phyloP scores from a whole-genome alignment of 2,329 filamentous ascomycete species.

The Paramyrothecium sp. region DNA sequence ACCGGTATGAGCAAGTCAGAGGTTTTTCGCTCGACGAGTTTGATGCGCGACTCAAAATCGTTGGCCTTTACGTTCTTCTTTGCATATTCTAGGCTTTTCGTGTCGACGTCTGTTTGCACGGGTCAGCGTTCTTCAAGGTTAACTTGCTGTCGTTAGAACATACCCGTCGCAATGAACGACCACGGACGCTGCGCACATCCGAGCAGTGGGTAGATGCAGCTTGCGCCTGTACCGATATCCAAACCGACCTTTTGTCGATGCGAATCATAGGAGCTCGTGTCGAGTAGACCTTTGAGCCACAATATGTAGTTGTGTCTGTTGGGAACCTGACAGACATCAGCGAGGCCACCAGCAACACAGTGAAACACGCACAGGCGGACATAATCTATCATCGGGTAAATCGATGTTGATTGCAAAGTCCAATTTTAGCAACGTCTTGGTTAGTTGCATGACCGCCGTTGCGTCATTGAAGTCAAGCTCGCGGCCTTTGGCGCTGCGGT shows the following conservation, averaged over 20 bases:
- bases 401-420: slow-evolving; percentile 74
- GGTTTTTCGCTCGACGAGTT: slow-evolving; percentile 53
- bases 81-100: slow-evolving; percentile 65
- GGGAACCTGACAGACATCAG: slow-evolving; percentile 40
- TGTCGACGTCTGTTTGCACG: slow-evolving; percentile 64
- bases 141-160: neutral
- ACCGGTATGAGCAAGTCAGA: slow-evolving; percentile 63
- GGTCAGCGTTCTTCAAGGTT: neutral
- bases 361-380: slow-evolving; percentile 67
- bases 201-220: slow-evolving; percentile 86
- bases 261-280: slow-evolving; percentile 60
- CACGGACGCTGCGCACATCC: slow-evolving; percentile 71
- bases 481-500: slow-evolving; percentile 24
- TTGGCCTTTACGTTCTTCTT: slow-evolving; percentile 67
- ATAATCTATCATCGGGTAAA: slow-evolving; percentile 76
- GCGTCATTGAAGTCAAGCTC: slow-evolving; percentile 82
- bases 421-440: slow-evolving; percentile 70
- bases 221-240: slow-evolving; percentile 88
- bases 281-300: slow-evolving; percentile 81
- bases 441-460: slow-evolving; percentile 73
- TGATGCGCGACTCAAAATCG: slow-evolving; percentile 61
- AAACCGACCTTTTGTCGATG: slow-evolving; percentile 61
- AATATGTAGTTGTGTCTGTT: slow-evolving; percentile 84
- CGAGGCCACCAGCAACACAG: neutral
- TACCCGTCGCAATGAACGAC: slow-evolving; percentile 67